Percentiles rank a stretch among this genome's conserved stretches.
Conservation (phyloP, 2,329 filamentous ascomycete species). For the Alternaria angustiovoidea region DNA sequence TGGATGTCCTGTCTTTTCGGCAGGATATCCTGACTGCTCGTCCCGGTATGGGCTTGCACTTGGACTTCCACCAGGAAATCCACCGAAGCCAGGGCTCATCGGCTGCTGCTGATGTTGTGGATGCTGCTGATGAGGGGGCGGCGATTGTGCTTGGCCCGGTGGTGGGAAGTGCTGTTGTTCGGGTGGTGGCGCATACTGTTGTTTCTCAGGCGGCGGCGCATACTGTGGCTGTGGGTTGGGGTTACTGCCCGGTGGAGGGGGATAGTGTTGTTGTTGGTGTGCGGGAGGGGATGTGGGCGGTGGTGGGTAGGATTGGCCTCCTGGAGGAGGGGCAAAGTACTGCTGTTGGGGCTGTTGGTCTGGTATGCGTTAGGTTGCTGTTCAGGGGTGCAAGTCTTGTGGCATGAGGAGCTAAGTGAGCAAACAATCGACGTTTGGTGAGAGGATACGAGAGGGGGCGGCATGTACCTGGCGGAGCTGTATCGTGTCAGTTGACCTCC, state of each 20-base stretch:
- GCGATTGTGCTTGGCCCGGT: slow-evolving; percentile 32
- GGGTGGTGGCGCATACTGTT: slow-evolving; percentile 46
- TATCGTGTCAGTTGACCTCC: slow-evolving; percentile 20
- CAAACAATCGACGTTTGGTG: background rate
- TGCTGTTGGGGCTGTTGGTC: slow-evolving; percentile 45
- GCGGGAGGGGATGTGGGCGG: slow-evolving; percentile 46
- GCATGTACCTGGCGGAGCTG: slow-evolving; percentile 44
- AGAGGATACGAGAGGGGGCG: background rate
- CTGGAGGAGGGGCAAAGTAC: slow-evolving; percentile 50
- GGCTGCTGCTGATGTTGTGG: slow-evolving; percentile 29
- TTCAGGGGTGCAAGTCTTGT: background rate
- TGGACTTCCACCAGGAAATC: slow-evolving; percentile 29
- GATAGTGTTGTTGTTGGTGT: slow-evolving; percentile 43
- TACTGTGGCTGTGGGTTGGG: slow-evolving; percentile 33
- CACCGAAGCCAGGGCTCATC: slow-evolving; percentile 41
- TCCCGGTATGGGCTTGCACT: slow-evolving; percentile 33
- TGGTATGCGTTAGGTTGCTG: slow-evolving; percentile 18
- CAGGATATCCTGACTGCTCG: slow-evolving; percentile 10
- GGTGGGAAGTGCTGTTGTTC: slow-evolving; percentile 41
- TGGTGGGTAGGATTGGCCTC: slow-evolving; percentile 44
- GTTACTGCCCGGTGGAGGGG: slow-evolving; percentile 38
- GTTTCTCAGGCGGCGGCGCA: slow-evolving; percentile 41
- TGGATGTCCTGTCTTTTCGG: slow-evolving; percentile 36
- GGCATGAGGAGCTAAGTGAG: background rate
- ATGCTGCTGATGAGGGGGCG: slow-evolving; percentile 21